phyloP scores from a whole-genome alignment of 108 stramenopile genomes.

The Cyclotella sp. region DNA sequence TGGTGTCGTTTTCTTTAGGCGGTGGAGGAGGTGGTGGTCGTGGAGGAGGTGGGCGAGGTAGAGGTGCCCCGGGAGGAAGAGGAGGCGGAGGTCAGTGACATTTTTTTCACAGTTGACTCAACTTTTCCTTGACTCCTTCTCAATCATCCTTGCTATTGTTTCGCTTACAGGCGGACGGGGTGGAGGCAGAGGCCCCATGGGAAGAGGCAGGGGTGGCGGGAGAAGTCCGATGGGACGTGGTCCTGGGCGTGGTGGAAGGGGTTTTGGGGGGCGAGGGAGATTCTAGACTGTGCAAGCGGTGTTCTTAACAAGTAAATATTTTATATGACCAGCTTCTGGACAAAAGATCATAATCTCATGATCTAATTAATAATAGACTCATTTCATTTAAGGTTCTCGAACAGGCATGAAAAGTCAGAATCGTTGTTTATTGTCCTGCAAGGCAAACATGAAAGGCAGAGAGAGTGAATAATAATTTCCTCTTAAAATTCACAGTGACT shows the following conservation, averaged over 20 bases:
- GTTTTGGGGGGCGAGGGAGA: conserved; percentile 47
- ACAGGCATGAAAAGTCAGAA: no score
- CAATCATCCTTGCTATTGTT: background rate
- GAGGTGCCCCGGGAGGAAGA: conserved; percentile 59
- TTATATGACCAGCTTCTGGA: background rate
- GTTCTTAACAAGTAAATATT: background rate
- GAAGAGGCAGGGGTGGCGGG: conserved; percentile 35
- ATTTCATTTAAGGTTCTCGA: no score
- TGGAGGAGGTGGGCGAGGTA: conserved; percentile 70
- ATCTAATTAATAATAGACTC: background rate
- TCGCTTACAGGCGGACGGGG: conserved; percentile 41
- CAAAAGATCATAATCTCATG: background rate
- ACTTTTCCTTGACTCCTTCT: background rate
- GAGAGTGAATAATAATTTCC: no score
- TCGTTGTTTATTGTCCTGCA: no score
- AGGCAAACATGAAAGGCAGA: no score
- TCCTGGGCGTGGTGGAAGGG: conserved; percentile 50
- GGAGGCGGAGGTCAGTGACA: conserved; percentile 57
- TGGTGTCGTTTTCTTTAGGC: no score
- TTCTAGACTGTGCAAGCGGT: conserved; percentile 7
- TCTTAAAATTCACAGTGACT: no score
- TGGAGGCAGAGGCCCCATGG: conserved; percentile 45
- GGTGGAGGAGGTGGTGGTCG: conserved; percentile 55
- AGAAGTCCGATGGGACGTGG: conserved; percentile 46
- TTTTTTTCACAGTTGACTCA: background rate